phyloP scores from a whole-genome alignment of 2,329 filamentous ascomycete genomes.

The Paraphoma sp. region DNA sequence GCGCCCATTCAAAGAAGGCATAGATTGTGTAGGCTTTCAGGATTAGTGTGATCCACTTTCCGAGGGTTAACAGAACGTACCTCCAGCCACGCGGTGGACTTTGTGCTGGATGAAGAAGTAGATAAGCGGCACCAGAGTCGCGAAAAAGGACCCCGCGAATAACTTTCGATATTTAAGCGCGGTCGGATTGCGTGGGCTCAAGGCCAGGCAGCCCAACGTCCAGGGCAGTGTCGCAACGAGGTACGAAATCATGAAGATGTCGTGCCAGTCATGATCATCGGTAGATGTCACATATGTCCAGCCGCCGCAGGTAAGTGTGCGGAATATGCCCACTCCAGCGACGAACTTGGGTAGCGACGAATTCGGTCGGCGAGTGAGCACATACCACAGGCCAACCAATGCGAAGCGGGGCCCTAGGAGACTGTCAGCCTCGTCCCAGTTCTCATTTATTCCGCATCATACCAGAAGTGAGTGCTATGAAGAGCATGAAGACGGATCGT shows the following conservation, averaged over 20 bases:
- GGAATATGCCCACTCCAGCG: constrained; percentile 78
- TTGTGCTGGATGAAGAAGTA: constrained; percentile 99
- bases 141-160: constrained; percentile 84
- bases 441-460: constrained; percentile 23
- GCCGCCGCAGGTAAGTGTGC: constrained; percentile 92
- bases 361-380: constrained; percentile 80
- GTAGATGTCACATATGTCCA: constrained; percentile 99
- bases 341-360: constrained; percentile 81
- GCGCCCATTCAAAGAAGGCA: constrained; percentile 95
- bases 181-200: constrained; percentile 83
- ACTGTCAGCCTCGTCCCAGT: constrained; percentile 10
- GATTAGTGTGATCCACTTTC: constrained; percentile 24
- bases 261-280: constrained; percentile 97
- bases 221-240: constrained; percentile 92
- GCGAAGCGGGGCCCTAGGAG: constrained; percentile 83
- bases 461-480: constrained; percentile 95
- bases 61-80: constrained; percentile 60
- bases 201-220: constrained; percentile 86
- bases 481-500: constrained; percentile 94
- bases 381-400: constrained; percentile 89
- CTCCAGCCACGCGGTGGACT: constrained; percentile 89
- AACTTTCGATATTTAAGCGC: constrained; percentile 91
- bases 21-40: constrained; percentile 89
- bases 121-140: constrained; percentile 84
- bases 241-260: constrained; percentile 99